phyloP scores from a whole-genome alignment of 805 yeast species.

The Candida cerambycidarum region DNA sequence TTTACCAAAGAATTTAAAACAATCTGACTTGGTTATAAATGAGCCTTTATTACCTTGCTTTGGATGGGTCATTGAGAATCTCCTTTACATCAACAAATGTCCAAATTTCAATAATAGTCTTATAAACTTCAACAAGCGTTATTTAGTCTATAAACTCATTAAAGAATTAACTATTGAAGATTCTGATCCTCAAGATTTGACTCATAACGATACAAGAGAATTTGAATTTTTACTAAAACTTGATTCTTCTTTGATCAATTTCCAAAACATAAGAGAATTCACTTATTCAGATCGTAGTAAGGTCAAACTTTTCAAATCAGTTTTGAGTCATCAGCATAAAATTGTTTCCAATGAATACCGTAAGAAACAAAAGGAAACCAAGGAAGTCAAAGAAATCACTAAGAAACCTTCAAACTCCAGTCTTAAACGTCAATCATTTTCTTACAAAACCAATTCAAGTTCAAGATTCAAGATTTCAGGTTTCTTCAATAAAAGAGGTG shows the following conservation, averaged over 20 bases:
- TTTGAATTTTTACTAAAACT: slow-evolving; percentile 56
- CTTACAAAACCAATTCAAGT: slow-evolving; percentile 38
- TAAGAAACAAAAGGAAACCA: slow-evolving; percentile 26
- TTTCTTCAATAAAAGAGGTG: slow-evolving; percentile 45
- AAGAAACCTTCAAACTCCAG: slow-evolving; percentile 31
- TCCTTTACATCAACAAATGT: slow-evolving; percentile 60
- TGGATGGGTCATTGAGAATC: slow-evolving; percentile 86
- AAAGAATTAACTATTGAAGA: slow-evolving; percentile 42
- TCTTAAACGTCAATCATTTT: slow-evolving; percentile 38
- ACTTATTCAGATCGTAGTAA: slow-evolving; percentile 24
- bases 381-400: slow-evolving; percentile 15
- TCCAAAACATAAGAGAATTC: slow-evolving; percentile 38
- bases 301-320: slow-evolving; percentile 26
- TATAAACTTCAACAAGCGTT: slow-evolving; percentile 79
- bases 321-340: slow-evolving; percentile 32
- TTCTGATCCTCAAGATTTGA: slow-evolving; percentile 18
- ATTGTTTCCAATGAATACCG: slow-evolving; percentile 32
- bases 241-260: slow-evolving; percentile 34
- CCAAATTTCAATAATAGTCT: slow-evolving; percentile 71
- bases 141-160: slow-evolving; percentile 37
- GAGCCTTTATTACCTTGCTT: slow-evolving; percentile 75
- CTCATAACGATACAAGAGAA: slow-evolving; percentile 36
- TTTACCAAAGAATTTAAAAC: slow-evolving; percentile 28
- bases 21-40: slow-evolving; percentile 29
- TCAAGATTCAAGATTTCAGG: slow-evolving; percentile 57